phyloP scores from a whole-genome alignment of 2,329 filamentous ascomycete species.

The Colletotrichum zoysiae region DNA sequence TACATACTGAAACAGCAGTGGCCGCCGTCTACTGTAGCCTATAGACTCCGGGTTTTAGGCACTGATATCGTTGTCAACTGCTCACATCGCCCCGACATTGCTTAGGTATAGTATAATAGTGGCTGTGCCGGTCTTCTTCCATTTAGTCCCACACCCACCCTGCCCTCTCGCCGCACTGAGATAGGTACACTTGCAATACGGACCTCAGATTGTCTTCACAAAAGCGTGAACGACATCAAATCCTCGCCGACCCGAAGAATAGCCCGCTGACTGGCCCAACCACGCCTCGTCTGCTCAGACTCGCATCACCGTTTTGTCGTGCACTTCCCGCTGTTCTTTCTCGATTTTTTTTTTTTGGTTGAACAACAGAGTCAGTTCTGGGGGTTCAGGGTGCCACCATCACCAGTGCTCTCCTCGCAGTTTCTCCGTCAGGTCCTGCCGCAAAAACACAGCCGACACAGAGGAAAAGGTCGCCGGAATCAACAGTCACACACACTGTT shows the following conservation, averaged over 20 bases:
- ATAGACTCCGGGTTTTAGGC: not conserved
- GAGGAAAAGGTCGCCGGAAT: slow-evolving; percentile 4
- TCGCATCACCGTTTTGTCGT: slow-evolving; percentile 10
- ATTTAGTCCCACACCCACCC: slow-evolving; percentile 15
- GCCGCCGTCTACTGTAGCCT: slow-evolving; percentile 4
- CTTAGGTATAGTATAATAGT: not conserved
- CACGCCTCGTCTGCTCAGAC: slow-evolving; percentile 11
- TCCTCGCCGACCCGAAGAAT: slow-evolving; percentile 16
- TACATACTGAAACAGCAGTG: slow-evolving; percentile 19
- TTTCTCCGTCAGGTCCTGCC: not conserved
- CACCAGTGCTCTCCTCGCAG: not conserved
- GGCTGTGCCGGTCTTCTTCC: not conserved
- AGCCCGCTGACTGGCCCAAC: slow-evolving; percentile 6
- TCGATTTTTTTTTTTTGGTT: not conserved
- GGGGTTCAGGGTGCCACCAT: not conserved
- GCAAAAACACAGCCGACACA: not conserved
- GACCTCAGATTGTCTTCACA: not conserved
- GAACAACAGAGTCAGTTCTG: not conserved
- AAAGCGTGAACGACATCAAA: slow-evolving; percentile 35
- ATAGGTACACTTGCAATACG: not conserved
- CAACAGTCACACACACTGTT: not conserved
- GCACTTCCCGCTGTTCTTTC: not conserved
- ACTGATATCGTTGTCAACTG: not conserved
- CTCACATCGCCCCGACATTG: not conserved
- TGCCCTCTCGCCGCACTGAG: not conserved